Conservation (phyloP, 2,329 filamentous ascomycete genomes). For the Colletotrichum lentis region DNA sequence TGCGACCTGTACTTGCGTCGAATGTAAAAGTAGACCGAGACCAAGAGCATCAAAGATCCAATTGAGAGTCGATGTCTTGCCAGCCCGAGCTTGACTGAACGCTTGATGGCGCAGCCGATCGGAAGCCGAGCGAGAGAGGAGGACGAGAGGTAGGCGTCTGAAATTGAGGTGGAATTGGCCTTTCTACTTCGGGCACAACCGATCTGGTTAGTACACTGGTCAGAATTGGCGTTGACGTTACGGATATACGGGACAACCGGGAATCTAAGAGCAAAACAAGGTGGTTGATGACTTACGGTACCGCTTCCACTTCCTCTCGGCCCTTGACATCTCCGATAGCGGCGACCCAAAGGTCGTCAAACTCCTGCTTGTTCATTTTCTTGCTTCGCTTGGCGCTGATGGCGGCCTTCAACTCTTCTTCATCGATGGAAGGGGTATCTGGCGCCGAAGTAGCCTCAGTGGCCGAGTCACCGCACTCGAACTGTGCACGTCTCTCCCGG, state of each 20-base stretch:
- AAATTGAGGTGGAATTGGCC: slow-evolving; percentile 68
- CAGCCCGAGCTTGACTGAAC: slow-evolving; percentile 81
- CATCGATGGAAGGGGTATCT: slow-evolving; percentile 66
- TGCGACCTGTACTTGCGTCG: slow-evolving; percentile 70
- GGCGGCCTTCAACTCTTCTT: slow-evolving; percentile 79
- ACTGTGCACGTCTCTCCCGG: slow-evolving; percentile 84
- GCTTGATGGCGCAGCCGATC: slow-evolving; percentile 80
- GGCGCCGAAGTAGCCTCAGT: slow-evolving; percentile 68
- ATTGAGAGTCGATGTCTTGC: slow-evolving; percentile 87
- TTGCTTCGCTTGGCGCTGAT: slow-evolving; percentile 80
- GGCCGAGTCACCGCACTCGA: slow-evolving; percentile 81
- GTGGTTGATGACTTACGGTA: slow-evolving; percentile 60
- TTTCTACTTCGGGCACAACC: slow-evolving; percentile 76
- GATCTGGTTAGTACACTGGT: slow-evolving; percentile 85
- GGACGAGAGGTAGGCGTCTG: slow-evolving; percentile 74
- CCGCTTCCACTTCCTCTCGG: slow-evolving; percentile 67
- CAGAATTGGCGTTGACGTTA: slow-evolving; percentile 53
- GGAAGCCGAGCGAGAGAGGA: slow-evolving; percentile 91
- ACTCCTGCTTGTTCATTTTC: slow-evolving; percentile 85
- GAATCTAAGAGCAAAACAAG: slow-evolving; percentile 26
- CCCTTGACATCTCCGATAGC: slow-evolving; percentile 76
- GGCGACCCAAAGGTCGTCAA: slow-evolving; percentile 84
- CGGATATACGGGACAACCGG: slow-evolving; percentile 4
- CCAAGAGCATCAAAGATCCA: slow-evolving; percentile 67
- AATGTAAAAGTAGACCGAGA: slow-evolving; percentile 66